Base-by-base conservation (phyloP, 441 rosid species). In the Erodium chrysanthum region DNA sequence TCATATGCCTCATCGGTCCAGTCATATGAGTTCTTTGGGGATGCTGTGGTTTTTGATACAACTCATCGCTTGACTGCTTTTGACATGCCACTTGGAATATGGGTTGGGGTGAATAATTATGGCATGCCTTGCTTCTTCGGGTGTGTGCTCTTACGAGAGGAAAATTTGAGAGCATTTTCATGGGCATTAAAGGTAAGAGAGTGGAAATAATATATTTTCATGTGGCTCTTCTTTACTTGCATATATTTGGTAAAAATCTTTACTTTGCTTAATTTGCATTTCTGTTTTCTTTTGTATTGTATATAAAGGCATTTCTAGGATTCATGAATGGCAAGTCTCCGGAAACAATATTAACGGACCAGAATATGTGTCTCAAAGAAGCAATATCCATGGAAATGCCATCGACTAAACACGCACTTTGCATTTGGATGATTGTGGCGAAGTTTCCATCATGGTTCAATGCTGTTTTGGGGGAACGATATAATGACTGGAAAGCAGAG, bases 111-210 rank as follows among this genome's bases (percentile, higher is more conserved):
- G 74, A 89, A 93, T 70, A 93, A 91, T 74, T 91, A 91, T 68
- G 97, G 98, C 20, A 90, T 89, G 87, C 96, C 97, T 73, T 93
- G 97, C 84, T 93, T 93, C 90, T 93, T 93, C 58, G 88, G 96
- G 22, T 93, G 97, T 67, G 90, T 84, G 68, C 89, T 93, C 69
- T 75, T 91, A 71, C 83, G 89, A 9, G 97, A 91, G 73, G 96
- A 93, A 78, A 93, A 76, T 75, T 76, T 79, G 71, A 83, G 90
- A 76, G 88, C 98, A 0, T 78, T 85, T 67, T 88, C 96, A 18
- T 93, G 98, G 98, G 97, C 98, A 37, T 74, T 89, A 72, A 92
- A 93, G 97, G 98, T 92, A 86, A 81, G 66, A 65, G 48, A 70
- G 7, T 67, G 23, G 63, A 65, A 65, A 46, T 48, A 22, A 68